phyloP scores from a whole-genome alignment of 441 rosid genomes.

The Brassica hybrid region DNA sequence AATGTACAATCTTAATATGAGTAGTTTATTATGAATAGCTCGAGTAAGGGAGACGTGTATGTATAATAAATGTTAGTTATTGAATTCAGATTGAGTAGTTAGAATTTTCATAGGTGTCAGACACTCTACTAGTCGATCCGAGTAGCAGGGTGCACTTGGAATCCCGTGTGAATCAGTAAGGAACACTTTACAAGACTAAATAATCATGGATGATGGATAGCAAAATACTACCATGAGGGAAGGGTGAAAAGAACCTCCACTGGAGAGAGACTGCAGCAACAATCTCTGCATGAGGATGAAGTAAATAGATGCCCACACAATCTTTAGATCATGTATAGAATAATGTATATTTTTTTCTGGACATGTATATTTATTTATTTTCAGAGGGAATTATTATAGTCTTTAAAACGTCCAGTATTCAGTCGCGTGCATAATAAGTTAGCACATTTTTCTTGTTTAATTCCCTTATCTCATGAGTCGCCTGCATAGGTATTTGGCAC shows the following conservation, averaged over 20 bases:
- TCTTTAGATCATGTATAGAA: neutral
- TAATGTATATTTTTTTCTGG: neutral
- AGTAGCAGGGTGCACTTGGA: too few species aligned
- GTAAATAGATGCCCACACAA: neutral
- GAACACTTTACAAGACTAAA: too few species aligned
- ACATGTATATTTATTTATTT: neutral
- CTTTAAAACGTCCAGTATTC: too few species aligned
- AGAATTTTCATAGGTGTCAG: slow-evolving; percentile 1
- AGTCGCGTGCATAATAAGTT: neutral
- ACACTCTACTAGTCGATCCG: slow-evolving; percentile 21
- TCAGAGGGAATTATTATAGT: too few species aligned
- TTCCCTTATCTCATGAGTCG: too few species aligned
- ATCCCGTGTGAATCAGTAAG: too few species aligned
- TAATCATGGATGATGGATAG: too few species aligned
- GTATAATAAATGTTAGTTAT: neutral
- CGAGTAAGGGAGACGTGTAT: neutral
- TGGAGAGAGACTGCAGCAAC: too few species aligned
- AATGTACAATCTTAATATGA: neutral
- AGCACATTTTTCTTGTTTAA: neutral
- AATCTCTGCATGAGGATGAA: slow-evolving; percentile 18
- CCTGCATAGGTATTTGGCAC: too few species aligned
- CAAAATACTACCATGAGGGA: too few species aligned
- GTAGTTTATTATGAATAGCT: neutral
- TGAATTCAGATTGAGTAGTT: slow-evolving; percentile 20
- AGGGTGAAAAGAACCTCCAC: too few species aligned